Base-by-base conservation (phyloP, 2,329 filamentous ascomycete species). In the Chrysoporthe cubensis region DNA sequence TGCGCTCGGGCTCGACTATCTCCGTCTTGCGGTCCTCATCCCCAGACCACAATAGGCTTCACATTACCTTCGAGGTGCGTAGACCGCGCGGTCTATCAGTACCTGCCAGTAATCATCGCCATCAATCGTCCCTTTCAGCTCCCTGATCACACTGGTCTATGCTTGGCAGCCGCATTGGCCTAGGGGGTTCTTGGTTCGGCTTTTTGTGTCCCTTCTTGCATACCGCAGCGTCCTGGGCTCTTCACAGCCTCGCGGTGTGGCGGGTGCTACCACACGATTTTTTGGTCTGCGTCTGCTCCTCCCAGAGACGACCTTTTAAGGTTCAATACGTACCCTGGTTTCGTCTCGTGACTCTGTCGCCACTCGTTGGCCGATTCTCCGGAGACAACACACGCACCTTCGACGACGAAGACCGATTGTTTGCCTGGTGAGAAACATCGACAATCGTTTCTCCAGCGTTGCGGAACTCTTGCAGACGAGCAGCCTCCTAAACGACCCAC, bases 281-380 rank as follows among this genome's bases (percentile, higher is more conserved):
- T 32, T 57, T 37, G 34, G 54, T 21, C 32, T 34, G 50, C 21
- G 13, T 57, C 54, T 57, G 54, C 54, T 63, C n/a, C n/a, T 54
- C 61, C 8, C n/a, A 43, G 18, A 43, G 13, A 54, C 37, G 26
- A 54, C 43, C 34, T 21, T 40, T 63, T 43, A 63, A 63, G 48
- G 61, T 54, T 63, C 48, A 63, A 54, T 21, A 44, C 58, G 21
- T 42, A 60, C 64, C 58, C 58, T 60, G 60, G 26, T 21, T 60
- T 52, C 56, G 64, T 65, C 62, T 69, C 65, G 61, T 69, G 65
- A 67, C 40, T 56, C 14, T 65, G 52, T 65, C 46, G 67, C 67
- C 62, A 68, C 66, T 56, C 40, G n/a, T n/a, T 59, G 62, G 40
- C 66, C 68, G 66, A 63, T 21, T 52, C n/a, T 26, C 32, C 57